Evolutionary conservation across 257 asterid genomes (phyloP).

Genomic region (Petunia secreta): DNA sequence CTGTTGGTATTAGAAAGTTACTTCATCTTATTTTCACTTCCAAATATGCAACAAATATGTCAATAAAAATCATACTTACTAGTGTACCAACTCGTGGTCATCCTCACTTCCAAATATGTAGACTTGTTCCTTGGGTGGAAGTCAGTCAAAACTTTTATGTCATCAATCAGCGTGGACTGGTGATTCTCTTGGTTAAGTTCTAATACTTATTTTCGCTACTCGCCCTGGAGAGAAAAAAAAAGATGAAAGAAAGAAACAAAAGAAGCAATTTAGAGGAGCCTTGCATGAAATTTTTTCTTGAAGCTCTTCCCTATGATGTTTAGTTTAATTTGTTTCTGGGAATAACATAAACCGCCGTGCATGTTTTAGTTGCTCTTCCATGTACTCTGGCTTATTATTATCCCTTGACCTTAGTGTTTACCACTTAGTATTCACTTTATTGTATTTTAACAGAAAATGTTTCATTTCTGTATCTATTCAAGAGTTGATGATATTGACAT

Average conservation of each 20-base stretch:
- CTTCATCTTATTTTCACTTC: conserved; percentile 13
- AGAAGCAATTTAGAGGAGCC: background rate
- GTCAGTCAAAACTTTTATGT: background rate
- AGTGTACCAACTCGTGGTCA: conserved; percentile 4
- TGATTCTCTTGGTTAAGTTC: background rate
- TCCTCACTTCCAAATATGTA: background rate
- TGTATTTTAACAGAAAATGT: background rate
- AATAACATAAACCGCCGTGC: background rate
- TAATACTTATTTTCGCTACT: background rate
- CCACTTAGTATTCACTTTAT: background rate
- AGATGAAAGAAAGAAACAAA: background rate
- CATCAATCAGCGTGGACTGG: background rate
- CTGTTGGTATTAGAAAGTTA: conserved; percentile 30
- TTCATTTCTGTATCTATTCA: background rate
- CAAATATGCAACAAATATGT: background rate
- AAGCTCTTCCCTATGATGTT: background rate
- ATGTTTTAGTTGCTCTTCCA: background rate
- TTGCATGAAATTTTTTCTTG: background rate
- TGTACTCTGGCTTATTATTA: background rate
- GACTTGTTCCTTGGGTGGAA: background rate
- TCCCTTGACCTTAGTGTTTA: background rate
- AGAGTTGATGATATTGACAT: conserved; percentile 7
- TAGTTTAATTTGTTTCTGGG: background rate
- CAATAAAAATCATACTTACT: conserved; percentile 4
- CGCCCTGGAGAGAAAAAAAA: background rate